These are phyloP conservation scores for Saccharomycopsis sp. DNA, from an alignment of 805 yeast genomes.

Conservation along the genomic window DNA sequence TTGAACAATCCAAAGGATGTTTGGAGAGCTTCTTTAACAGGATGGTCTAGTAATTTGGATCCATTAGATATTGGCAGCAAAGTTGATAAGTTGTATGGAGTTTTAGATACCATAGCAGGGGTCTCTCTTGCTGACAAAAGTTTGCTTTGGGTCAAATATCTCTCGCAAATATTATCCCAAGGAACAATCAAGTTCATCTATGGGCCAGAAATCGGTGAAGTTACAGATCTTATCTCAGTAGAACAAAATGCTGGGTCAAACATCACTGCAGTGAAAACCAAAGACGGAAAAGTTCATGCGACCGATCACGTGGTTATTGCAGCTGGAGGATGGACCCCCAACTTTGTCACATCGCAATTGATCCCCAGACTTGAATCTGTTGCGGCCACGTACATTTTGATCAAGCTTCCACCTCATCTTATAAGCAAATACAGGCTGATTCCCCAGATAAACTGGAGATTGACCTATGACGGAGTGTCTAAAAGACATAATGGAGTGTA, in stretches of 20 bases:
- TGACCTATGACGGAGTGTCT: conserved; percentile 1
- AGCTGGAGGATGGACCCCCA: conserved; percentile 13
- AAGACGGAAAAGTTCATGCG: conserved; percentile 15
- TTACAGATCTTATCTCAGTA: background rate
- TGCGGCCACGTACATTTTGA: background rate
- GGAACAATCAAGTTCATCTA: conserved; percentile 17
- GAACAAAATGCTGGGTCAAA: background rate
- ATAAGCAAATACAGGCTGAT: background rate
- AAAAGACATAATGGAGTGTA: conserved; percentile 17
- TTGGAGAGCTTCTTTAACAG: conserved; percentile 15
- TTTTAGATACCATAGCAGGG: conserved; percentile 16
- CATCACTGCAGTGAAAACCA: conserved; percentile 17
- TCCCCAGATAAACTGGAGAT: background rate
- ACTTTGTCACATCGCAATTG: background rate
- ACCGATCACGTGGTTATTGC: conserved; percentile 8
- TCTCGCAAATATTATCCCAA: conserved; percentile 10
- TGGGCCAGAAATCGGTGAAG: conserved; percentile 13
- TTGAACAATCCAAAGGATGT: conserved; percentile 17
- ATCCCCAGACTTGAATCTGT: background rate
- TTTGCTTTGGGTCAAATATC: conserved; percentile 8
- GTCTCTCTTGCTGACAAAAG: conserved; percentile 16
- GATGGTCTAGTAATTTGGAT: conserved; percentile 11
- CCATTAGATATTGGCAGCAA: conserved; percentile 6
- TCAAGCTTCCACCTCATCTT: background rate
- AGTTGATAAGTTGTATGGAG: conserved; percentile 3